Evolutionary conservation across 2,329 filamentous ascomycete species (phyloP).

Genomic region (Didymella arachidicola): DNA sequence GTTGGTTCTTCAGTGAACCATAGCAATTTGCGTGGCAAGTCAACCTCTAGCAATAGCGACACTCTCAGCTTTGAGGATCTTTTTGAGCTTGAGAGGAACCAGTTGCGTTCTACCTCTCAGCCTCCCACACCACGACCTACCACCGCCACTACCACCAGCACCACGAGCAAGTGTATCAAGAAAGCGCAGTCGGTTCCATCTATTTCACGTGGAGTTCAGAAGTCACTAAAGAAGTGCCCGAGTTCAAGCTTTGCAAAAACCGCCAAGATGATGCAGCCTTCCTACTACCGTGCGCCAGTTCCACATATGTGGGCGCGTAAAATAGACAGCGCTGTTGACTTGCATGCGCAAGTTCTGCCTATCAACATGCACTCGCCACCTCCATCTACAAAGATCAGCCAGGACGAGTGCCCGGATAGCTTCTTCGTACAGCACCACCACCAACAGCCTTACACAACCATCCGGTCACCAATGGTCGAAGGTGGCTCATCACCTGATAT

Average conservation of each 20-base stretch:
- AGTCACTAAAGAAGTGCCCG: conserved; percentile 30
- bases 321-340: conserved; percentile 55
- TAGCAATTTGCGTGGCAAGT: conserved; percentile 42
- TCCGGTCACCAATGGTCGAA: conserved; percentile 30
- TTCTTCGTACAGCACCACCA: conserved; percentile 29
- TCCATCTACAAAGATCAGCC: conserved; percentile 35
- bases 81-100: conserved; percentile 39
- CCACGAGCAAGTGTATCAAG: conserved; percentile 27
- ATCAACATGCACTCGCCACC: conserved; percentile 39
- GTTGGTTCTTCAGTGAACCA: conserved; percentile 40
- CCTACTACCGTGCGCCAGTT: conserved; percentile 55
- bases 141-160: conserved; percentile 3
- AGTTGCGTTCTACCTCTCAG: conserved; percentile 40
- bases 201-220: conserved; percentile 34
- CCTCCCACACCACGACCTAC: conserved; percentile 45
- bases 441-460: conserved; percentile 35
- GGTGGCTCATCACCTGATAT: conserved; percentile 27
- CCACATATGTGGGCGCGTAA: conserved; percentile 62
- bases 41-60: conserved; percentile 43
- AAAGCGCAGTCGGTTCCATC: conserved; percentile 39
- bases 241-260: conserved; percentile 53
- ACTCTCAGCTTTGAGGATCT: conserved; percentile 44
- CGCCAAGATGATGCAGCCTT: conserved; percentile 63
- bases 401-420: conserved; percentile 34
- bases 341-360: conserved; percentile 57